Percentiles rank a stretch among this genome's conserved stretches.
Evolutionary conservation across 805 yeast genomes (phyloP).

Genomic region (Schizosaccharomyces japonicus): DNA sequence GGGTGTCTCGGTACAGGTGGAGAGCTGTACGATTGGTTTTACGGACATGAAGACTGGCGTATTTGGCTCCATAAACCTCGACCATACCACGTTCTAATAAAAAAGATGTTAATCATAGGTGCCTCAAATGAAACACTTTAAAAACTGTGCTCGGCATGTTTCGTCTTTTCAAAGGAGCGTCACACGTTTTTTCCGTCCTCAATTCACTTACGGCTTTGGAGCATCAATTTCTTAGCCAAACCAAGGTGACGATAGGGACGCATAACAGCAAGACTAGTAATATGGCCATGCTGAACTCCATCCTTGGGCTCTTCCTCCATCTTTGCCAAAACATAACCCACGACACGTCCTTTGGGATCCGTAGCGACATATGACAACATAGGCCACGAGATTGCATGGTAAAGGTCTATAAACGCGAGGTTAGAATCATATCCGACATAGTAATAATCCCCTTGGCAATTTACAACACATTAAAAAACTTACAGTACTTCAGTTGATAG

Average conservation of each 20-base stretch:
- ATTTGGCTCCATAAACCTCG: slow-evolving; percentile 58
- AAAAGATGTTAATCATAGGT: background rate
- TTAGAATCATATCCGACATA: too few relatives aligned
- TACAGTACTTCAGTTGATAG: slow-evolving; percentile 60
- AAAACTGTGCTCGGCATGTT: too few relatives aligned
- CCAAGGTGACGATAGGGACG: slow-evolving; percentile 90
- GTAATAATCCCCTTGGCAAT: too few relatives aligned
- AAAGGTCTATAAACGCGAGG: slow-evolving; percentile 33
- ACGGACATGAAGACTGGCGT: slow-evolving; percentile 80
- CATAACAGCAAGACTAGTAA: slow-evolving; percentile 84
- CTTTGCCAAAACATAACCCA: slow-evolving; percentile 89
- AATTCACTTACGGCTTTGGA: slow-evolving; percentile 35
- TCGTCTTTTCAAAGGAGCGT: too few relatives aligned
- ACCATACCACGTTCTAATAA: slow-evolving; percentile 37
- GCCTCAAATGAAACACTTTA: background rate
- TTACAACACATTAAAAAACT: too few relatives aligned
- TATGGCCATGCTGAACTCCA: slow-evolving; percentile 66
- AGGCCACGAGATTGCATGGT: slow-evolving; percentile 90
- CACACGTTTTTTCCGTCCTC: too few relatives aligned
- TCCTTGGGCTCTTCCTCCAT: slow-evolving; percentile 54
- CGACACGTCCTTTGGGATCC: slow-evolving; percentile 42
- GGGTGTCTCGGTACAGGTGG: slow-evolving; percentile 68
- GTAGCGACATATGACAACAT: slow-evolving; percentile 87
- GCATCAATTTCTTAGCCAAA: slow-evolving; percentile 73
- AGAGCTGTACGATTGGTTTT: slow-evolving; percentile 83